A percentile compares a stretch with the other conserved stretches of the same genome.
phyloP scores from a whole-genome alignment of 805 yeast genomes.

The Saccharomycopsis amapae region DNA sequence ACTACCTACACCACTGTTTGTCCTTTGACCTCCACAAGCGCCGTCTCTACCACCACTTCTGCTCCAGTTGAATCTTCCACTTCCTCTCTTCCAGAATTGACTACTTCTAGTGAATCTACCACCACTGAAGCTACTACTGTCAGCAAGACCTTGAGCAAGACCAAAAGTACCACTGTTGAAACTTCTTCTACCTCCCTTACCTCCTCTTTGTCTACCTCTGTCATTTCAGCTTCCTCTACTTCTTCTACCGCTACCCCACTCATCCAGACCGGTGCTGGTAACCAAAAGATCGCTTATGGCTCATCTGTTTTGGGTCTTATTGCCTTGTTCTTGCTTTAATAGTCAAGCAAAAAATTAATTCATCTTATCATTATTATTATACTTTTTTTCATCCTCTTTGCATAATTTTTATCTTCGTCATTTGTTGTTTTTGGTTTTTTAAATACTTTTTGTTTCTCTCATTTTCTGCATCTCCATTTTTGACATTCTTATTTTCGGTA shows the following conservation, averaged over 20 bases:
- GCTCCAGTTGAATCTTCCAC: not conserved
- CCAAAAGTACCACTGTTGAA: not conserved
- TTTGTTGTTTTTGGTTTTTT: not conserved
- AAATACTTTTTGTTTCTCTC: not conserved
- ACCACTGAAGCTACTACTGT: not conserved
- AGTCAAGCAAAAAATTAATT: conserved; percentile 1
- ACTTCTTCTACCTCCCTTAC: not conserved
- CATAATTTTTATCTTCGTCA: too few relatives aligned
- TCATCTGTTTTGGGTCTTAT: conserved; percentile 1
- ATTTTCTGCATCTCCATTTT: not conserved
- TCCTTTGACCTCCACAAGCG: not conserved
- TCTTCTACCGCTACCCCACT: not conserved
- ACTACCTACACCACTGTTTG: not conserved
- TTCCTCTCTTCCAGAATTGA: not conserved
- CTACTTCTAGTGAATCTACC: not conserved
- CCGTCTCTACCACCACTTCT: not conserved
- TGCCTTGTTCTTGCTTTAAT: conserved; percentile 2
- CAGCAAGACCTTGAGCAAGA: not conserved
- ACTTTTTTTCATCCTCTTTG: too few relatives aligned
- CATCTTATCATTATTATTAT: not conserved
- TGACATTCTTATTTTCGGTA: not conserved
- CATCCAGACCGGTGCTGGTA: conserved; percentile 1
- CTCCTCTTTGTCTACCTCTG: not conserved
- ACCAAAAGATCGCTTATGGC: not conserved
- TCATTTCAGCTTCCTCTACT: not conserved